Conservation (phyloP, 495 filamentous ascomycete species). For the Aspergillus affinis region DNA sequence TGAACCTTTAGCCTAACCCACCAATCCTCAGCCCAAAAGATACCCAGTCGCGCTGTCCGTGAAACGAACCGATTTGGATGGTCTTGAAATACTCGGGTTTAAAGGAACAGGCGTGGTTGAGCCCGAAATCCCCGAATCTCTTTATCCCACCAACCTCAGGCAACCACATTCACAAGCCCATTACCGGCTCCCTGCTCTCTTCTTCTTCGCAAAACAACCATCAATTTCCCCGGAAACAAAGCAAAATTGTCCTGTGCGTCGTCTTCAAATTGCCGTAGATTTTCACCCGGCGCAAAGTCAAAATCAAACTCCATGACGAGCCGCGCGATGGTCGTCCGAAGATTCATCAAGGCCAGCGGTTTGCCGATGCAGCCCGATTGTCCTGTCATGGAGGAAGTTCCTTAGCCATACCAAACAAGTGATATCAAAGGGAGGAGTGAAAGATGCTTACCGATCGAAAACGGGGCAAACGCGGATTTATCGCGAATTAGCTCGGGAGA, state of each 20-base stretch:
- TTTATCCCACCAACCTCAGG: neutral
- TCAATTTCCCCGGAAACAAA: neutral
- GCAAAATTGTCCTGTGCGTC: neutral
- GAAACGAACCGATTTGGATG: too few relatives aligned
- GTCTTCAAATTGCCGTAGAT: neutral
- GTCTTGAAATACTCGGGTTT: too few relatives aligned
- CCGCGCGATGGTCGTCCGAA: constrained; percentile 23
- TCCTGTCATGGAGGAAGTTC: neutral
- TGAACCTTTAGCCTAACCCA: too few relatives aligned
- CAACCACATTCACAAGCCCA: neutral
- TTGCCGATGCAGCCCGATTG: constrained; percentile 32
- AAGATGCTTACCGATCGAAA: constrained; percentile 3
- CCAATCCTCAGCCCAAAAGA: too few relatives aligned
- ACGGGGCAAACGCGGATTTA: constrained; percentile 10
- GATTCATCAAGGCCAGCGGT: constrained; percentile 26
- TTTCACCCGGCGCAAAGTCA: constrained; percentile 16
- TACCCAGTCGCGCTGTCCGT: too few relatives aligned
- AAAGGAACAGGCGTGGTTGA: too few relatives aligned
- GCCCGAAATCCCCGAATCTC: too few relatives aligned
- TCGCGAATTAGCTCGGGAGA: constrained; percentile 25
- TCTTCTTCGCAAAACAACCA: neutral
- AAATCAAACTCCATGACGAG: constrained; percentile 28
- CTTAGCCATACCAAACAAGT: too few relatives aligned
- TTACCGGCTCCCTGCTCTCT: neutral
- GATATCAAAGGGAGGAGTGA: neutral